Evolutionary conservation across 345 rosid species (phyloP), one percentile per base, ranked within the genome.

Genomic region (Salix dunnii): DNA sequence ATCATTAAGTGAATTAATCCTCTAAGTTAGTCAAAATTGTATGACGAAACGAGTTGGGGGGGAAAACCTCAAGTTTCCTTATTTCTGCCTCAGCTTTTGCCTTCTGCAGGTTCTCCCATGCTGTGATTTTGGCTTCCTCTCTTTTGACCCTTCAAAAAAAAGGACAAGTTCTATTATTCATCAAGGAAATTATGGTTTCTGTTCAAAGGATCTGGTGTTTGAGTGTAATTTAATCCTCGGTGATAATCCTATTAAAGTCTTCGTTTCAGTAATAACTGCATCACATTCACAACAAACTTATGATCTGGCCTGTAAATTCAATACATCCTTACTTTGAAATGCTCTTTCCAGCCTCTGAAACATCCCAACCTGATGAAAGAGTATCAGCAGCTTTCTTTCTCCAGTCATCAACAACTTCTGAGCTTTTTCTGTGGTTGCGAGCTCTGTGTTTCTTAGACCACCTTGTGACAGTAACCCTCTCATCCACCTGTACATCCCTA

Each of bases 101-200:
- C 85, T 88, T 96, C 91, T 96, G 99, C 82, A 96, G 88, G 79
- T 93, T 96, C 86, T 96, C 97, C 99, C 99, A 96, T 17, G 97
- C 97, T 25, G 78, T 88, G 73, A 96, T 92, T 86, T 92, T 91
- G 36, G 97, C 94, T 88, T 96, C 97, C 80, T 91, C 98, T 49
- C 91, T 91, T 84, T 89, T 90, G 33, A 46, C 71, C 85, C 99
- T 96, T 49, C 60, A 73, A 49, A 75, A 27, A 17, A 69, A 28
- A 68, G 17, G 33, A 28, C 20, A 35, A 48, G 38, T 7, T 46
- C 62, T 58, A 58, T 9, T 58, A 58, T 58, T 5, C 28, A 58
- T 58, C 28, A 58, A 58, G 27, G 62, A 58, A 58, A 58, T n/a
- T 10, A 23, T 58, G 63, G 27, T 58, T 58, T 58, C 28, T 9